Base-by-base conservation (phyloP, 176 grass and related monocot genomes). In the Alloteropsis semialata region DNA sequence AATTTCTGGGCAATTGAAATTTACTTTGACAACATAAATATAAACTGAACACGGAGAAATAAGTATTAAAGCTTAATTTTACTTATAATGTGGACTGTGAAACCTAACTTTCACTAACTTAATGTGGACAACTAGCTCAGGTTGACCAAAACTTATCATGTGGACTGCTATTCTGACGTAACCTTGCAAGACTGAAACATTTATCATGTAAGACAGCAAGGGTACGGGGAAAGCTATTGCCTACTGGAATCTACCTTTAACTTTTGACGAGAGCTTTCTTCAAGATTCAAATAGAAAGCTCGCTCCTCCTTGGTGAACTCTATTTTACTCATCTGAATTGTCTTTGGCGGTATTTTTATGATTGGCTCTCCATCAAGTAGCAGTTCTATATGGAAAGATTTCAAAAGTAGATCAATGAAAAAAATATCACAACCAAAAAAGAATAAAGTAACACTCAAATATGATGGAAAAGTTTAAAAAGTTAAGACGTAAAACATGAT, bases 331-430 rank as follows among this genome's bases (percentile, higher is more conserved):
- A 98, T 65, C 45, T 81, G 28, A 78, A 93, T 98, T 69, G 74
- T 81, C 82, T 98, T 98, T 55, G 86, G 70, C 37, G 92, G 95
- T 76, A 98, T 21, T 67, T 98, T 91, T 62, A 98, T 92, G 69
- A 98, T 95, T 46, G 90, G 95, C 73, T 98, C 71, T 81, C 95
- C 95, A 69, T 98, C 89, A 74, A 98, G 87, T 65, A 93, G 5
- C 24, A 90, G 89, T 73, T 87, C 95, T 98, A 65, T 59, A 81
- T 32, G n/a, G 27, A 80, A 89, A 80, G 15, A 75, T 21, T 72
- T 73, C 59, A 60, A 66, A 64, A 65, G 14, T 58, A 84, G 28
- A 65, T 76, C n/a, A 84, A 55, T 80, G 24, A 69, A 34, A 78
- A 27, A 27, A 74, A 68, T 50, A 51, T 75, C 51, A 48, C 16